A percentile compares a stretch with the other conserved stretches of the same genome.
These are phyloP conservation scores for Torulaspora maleeae DNA, from an alignment of 805 yeast genomes.

Conservation along the genomic window DNA sequence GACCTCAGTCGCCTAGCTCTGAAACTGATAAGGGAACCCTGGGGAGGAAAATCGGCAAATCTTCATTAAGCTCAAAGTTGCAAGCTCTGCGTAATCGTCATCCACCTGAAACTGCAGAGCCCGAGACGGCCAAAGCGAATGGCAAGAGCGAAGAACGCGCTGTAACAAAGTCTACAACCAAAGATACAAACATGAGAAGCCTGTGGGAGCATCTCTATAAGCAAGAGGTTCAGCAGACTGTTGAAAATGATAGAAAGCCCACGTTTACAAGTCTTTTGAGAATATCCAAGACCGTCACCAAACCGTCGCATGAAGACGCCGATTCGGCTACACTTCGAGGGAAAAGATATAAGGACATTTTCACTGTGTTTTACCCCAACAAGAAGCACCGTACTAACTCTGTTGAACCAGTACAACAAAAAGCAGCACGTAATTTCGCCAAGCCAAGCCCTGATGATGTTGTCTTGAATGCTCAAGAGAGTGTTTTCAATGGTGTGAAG, in stretches of 20 bases:
- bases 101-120: background rate
- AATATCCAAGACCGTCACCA: slow-evolving; percentile 4
- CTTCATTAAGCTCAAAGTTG: slow-evolving; percentile 12
- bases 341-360: slow-evolving; percentile 29
- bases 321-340: slow-evolving; percentile 10
- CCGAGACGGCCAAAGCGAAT: background rate
- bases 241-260: background rate
- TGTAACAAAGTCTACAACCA: background rate
- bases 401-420: slow-evolving; percentile 34
- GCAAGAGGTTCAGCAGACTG: background rate
- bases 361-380: slow-evolving; percentile 34
- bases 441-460: slow-evolving; percentile 83
- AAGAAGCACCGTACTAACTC: slow-evolving; percentile 37
- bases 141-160: background rate
- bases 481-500: slow-evolving; percentile 38
- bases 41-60: background rate
- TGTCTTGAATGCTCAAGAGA: slow-evolving; percentile 53
- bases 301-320: slow-evolving; percentile 5
- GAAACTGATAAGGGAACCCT: background rate
- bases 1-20: background rate
- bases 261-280: background rate
- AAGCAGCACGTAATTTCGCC: slow-evolving; percentile 48
- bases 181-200: background rate
- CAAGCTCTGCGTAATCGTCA: slow-evolving; percentile 11
- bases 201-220: slow-evolving; percentile 4